Percentiles rank a stretch among this genome's conserved stretches.
Evolutionary conservation across 129 eudicot genomes (phyloP).

Genomic region (Saposhnikovia divaricata): DNA sequence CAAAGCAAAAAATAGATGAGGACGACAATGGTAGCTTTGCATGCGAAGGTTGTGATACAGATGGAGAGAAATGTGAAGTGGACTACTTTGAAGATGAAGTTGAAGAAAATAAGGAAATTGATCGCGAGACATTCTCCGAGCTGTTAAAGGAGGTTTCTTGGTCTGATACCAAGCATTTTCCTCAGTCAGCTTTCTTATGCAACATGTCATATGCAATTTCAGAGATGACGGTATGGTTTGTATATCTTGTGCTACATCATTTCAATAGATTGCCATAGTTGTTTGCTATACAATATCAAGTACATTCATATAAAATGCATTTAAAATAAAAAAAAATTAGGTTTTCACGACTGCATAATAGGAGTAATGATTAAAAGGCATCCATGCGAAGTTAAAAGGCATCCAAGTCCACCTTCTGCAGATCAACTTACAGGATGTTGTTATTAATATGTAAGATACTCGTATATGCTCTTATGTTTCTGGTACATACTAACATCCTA

Average conservation of each 20-base stretch:
- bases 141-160: conserved; percentile 46
- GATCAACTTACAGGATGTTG: background rate
- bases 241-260: background rate
- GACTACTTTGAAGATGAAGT: conserved; percentile 53
- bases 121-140: conserved; percentile 35
- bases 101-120: conserved; percentile 8
- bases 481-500: background rate
- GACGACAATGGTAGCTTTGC: conserved; percentile 18
- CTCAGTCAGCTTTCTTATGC: conserved; percentile 67
- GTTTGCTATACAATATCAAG: background rate
- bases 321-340: too few species aligned
- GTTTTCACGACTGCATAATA: background rate
- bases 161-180: conserved; percentile 60
- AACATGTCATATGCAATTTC: conserved; percentile 81
- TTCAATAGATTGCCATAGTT: background rate
- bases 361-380: background rate
- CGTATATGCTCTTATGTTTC: background rate
- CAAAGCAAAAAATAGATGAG: conserved; percentile 21
- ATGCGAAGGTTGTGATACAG: conserved; percentile 26
- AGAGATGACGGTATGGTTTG: conserved; percentile 57
- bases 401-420: background rate
- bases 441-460: background rate
- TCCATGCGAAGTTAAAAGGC: background rate
- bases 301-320: background rate
- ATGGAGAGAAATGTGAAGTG: conserved; percentile 46